A percentile compares a stretch with the other conserved stretches of the same genome.
These are phyloP conservation scores for Aspergillus glaucus DNA, from an alignment of 2,329 filamentous ascomycete species.

Conservation along the genomic window DNA sequence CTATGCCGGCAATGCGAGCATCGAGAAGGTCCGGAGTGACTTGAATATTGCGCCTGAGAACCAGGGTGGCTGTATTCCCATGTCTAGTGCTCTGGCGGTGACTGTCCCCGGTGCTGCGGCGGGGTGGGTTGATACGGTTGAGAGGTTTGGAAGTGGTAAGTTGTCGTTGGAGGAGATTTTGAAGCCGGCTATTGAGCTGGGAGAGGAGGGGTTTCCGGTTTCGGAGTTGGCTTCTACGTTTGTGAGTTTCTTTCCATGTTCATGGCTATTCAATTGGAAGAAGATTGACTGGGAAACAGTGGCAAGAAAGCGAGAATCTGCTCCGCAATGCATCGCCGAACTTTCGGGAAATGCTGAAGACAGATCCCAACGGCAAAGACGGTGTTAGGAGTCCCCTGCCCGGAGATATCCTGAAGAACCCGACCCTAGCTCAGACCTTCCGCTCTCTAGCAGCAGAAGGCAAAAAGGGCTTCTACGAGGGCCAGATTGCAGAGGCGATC, in stretches of 20 bases:
- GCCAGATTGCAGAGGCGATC: constrained; percentile 72
- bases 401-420: constrained; percentile 87
- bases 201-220: constrained; percentile 83
- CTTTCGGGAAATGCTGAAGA: constrained; percentile 78
- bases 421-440: constrained; percentile 74
- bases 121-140: constrained; percentile 85
- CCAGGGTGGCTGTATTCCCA: constrained; percentile 58
- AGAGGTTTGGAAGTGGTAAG: constrained; percentile 84
- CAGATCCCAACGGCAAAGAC: constrained; percentile 59
- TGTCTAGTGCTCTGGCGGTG: constrained; percentile 69
- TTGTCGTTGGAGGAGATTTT: constrained; percentile 71
- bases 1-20: constrained; percentile 60
- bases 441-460: constrained; percentile 69
- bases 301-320: constrained; percentile 57
- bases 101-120: constrained; percentile 87
- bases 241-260: constrained; percentile 45
- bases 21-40: constrained; percentile 64
- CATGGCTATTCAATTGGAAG: not conserved
- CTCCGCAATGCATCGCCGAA: constrained; percentile 76
- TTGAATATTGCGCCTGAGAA: constrained; percentile 57
- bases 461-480: constrained; percentile 86
- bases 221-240: constrained; percentile 66
- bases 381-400: constrained; percentile 68
- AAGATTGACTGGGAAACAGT: constrained; percentile 46
- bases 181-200: constrained; percentile 74